These are phyloP conservation scores for Pseudoturritis turrita DNA, from an alignment of 345 rosid genomes.

Conservation along the genomic window DNA sequence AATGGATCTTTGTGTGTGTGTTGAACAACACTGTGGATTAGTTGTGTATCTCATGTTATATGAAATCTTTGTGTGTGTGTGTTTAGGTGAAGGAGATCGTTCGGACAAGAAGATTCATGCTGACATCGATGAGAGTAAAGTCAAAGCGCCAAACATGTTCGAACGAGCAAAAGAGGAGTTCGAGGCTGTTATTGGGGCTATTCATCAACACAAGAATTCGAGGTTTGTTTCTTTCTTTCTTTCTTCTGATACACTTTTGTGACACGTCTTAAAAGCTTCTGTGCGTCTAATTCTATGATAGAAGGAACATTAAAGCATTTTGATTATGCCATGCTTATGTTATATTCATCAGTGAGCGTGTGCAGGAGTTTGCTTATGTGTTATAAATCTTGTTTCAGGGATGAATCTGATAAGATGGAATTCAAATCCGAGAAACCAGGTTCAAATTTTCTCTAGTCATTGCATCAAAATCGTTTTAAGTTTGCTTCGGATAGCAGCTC, in stretches of 20 bases:
- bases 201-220: constrained; percentile 40
- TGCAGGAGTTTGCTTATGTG: neutral
- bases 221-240: neutral
- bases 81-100: constrained; percentile 15
- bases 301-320: neutral
- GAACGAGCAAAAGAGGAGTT: constrained; percentile 64
- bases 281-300: neutral
- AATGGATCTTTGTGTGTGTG: too few relatives aligned
- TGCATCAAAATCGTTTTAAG: neutral
- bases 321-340: neutral
- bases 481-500: neutral
- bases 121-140: constrained; percentile 43
- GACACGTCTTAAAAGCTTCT: neutral
- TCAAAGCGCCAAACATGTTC: constrained; percentile 56
- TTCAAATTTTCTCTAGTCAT: neutral
- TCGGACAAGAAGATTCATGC: constrained; percentile 32
- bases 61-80: neutral
- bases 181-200: constrained; percentile 48
- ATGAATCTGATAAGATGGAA: constrained; percentile 25
- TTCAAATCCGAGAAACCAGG: constrained; percentile 38
- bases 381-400: constrained; percentile 33
- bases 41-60: neutral
- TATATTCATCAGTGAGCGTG: neutral
- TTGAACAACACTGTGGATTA: neutral
- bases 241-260: neutral